These are phyloP conservation scores for Scheffersomyces insectosa DNA, from an alignment of 1,139 yeast genomes.

Conservation along the genomic window DNA sequence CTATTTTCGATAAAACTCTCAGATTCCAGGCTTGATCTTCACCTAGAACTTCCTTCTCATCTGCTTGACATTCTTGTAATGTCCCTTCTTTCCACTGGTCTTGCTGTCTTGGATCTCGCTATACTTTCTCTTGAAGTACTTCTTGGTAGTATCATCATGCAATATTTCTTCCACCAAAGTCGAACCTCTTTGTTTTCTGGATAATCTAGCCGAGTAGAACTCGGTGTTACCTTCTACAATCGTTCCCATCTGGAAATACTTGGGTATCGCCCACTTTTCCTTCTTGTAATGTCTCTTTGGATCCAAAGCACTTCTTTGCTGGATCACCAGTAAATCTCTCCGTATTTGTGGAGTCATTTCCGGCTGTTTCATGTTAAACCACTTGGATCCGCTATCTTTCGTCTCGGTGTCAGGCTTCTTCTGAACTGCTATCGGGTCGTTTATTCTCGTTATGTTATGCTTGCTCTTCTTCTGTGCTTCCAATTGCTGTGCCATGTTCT, in stretches of 20 bases:
- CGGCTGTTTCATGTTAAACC: conserved; percentile 85
- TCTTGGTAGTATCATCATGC: conserved; percentile 66
- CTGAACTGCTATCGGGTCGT: conserved; percentile 49
- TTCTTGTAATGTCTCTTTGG: conserved; percentile 95
- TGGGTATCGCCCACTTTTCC: conserved; percentile 79
- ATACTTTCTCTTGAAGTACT: conserved; percentile 84
- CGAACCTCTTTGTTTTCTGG: conserved; percentile 69
- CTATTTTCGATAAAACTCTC: too few species aligned
- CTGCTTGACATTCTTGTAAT: conserved; percentile 64
- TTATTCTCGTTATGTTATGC: conserved; percentile 33
- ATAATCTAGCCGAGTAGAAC: conserved; percentile 68
- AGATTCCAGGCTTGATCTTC: too few species aligned
- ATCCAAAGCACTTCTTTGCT: conserved; percentile 88
- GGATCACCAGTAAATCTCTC: conserved; percentile 75
- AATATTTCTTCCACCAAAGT: conserved; percentile 82
- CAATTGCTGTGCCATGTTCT: conserved; percentile 14
- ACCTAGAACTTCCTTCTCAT: conserved; percentile 56
- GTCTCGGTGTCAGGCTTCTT: conserved; percentile 14
- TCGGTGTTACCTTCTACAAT: conserved; percentile 81
- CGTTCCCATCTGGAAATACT: conserved; percentile 86
- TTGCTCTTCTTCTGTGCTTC: conserved; percentile 9
- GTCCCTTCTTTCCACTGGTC: conserved; percentile 73
- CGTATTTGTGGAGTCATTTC: conserved; percentile 74
- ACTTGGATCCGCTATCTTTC: conserved; percentile 53
- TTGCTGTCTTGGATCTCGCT: conserved; percentile 72